Base-by-base conservation (phyloP, 805 yeast genomes). In the Nakazawaea laoshanensis region DNA sequence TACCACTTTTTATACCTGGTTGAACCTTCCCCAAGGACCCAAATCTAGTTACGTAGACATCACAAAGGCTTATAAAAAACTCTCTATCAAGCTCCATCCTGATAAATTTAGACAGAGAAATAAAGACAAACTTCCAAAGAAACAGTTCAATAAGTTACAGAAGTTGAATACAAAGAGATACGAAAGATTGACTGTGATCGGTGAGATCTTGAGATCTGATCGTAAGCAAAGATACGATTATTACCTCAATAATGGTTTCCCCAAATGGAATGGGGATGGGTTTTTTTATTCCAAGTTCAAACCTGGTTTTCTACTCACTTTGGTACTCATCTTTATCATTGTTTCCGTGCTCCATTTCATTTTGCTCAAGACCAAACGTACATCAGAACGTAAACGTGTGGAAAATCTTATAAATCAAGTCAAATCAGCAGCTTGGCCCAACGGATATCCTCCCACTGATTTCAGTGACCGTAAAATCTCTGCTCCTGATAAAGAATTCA, bases 171-270 rank as follows among this genome's bases (percentile, higher is more conserved):
- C 70, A 40, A 82, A 76, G 43, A 65, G 85, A 24, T 92, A 78
- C 50, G 85, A 89, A 46, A 63, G 89, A 19, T 67, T 92, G 23
- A 82, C 92, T 21, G 54, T 77, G 18, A 82, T 85, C 15, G 79
- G 87, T 21, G 74, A 81, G 47, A 77, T 88, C 35, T 62, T 88
- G 30, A 67, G 89, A 43, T 62, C 67, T 36, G 70, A 73, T 35
- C 65, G 65, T 37, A 72, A 77, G 41, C 74, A 78, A 30, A 66
- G 86, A 6, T 92, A 92, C 53, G 97, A 92, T 54, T 87, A 74
- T 53, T 92, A 84, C 56, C 61, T 83, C 34, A 63, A 71, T 27
- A 70, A 74, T 44, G 96, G 97, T 6, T 89, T 92, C 57, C 97
- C 98, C 5, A 65, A 67, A 40, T 85, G 82, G 70, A 75, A 76